Evolutionary conservation across 2,329 filamentous ascomycete genomes (phyloP).

Genomic region (Paecilomyces sp.): DNA sequence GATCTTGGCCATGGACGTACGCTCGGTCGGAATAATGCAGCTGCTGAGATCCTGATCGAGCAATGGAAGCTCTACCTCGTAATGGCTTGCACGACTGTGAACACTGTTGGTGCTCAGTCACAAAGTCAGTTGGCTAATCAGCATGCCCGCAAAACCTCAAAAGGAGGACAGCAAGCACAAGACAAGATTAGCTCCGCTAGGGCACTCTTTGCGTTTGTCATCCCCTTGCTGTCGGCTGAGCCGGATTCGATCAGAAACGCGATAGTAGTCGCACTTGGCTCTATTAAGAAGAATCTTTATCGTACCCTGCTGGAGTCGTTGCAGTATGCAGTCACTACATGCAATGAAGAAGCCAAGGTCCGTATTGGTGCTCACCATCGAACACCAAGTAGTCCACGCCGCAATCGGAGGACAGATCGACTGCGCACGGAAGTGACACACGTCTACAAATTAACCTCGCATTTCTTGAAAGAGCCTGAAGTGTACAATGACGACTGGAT

Average conservation of each 20-base stretch:
- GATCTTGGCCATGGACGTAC: constrained; percentile 31
- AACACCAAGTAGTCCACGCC: constrained; percentile 71
- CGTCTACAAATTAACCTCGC: constrained; percentile 88
- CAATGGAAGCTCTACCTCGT: constrained; percentile 98
- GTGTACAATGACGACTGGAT: constrained; percentile 87
- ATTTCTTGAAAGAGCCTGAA: constrained; percentile 72
- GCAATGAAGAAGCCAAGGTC: constrained; percentile 80
- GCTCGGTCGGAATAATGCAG: constrained; percentile 50
- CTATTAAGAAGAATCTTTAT: constrained; percentile 92
- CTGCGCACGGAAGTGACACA: constrained; percentile 92
- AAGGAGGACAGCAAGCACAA: constrained; percentile 54
- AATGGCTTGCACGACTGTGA: constrained; percentile 92
- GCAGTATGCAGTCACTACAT: constrained; percentile 75
- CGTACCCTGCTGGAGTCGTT: constrained; percentile 83
- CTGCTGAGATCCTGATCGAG: constrained; percentile 82
- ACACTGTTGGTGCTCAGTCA: constrained; percentile 64
- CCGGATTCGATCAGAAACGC: constrained; percentile 79
- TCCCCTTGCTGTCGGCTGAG: constrained; percentile 74
- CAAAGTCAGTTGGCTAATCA: constrained; percentile 57
- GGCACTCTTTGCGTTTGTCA: constrained; percentile 83
- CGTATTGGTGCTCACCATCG: constrained; percentile 71
- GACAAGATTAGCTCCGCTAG: constrained; percentile 82
- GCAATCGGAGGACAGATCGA: constrained; percentile 77
- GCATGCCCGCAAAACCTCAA: constrained; percentile 76
- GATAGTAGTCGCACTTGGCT: constrained; percentile 84